These are phyloP conservation scores for Wallacemonas rigidus DNA, from an alignment of 208 protist genomes.

Conservation along the genomic window DNA sequence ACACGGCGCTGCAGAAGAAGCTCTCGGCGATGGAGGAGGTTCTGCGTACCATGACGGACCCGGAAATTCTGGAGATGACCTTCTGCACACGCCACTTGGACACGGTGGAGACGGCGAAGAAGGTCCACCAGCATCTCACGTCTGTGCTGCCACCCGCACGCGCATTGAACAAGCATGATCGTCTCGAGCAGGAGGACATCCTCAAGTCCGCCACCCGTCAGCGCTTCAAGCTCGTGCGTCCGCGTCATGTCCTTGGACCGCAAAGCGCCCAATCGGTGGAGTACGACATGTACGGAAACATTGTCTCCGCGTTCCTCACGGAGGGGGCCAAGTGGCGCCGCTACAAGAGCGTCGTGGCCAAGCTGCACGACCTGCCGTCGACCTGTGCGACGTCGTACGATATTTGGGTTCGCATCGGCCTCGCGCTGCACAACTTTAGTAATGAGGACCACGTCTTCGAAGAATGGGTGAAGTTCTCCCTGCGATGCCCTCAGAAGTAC, in stretches of 20 bases:
- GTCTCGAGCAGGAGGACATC: conserved; percentile 15
- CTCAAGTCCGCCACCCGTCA: conserved; percentile 32
- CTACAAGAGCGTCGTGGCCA: conserved; percentile 57
- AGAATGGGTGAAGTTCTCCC: conserved; percentile 86
- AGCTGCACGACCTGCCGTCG: conserved; percentile 58
- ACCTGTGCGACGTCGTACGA: conserved; percentile 71
- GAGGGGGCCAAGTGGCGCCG: conserved; percentile 78
- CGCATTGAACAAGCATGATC: not conserved
- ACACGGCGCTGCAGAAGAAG: conserved; percentile 54
- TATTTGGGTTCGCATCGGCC: conserved; percentile 80
- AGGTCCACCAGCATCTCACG: conserved; percentile 24
- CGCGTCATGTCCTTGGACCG: conserved; percentile 52
- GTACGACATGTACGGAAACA: conserved; percentile 84
- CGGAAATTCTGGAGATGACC: conserved; percentile 67
- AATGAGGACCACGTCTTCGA: conserved; percentile 87
- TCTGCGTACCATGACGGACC: conserved; percentile 58
- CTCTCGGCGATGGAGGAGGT: conserved; percentile 52
- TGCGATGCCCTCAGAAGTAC: conserved; percentile 80
- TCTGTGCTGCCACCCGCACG: conserved; percentile 4
- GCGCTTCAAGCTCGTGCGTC: conserved; percentile 56
- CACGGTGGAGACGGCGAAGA: conserved; percentile 27
- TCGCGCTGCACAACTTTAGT: conserved; percentile 88
- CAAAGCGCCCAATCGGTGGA: conserved; percentile 49
- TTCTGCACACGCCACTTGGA: conserved; percentile 63
- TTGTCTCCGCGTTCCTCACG: conserved; percentile 66